Conservation (phyloP, 73 alveolate genomes). For the Uronychia setigera region DNA sequence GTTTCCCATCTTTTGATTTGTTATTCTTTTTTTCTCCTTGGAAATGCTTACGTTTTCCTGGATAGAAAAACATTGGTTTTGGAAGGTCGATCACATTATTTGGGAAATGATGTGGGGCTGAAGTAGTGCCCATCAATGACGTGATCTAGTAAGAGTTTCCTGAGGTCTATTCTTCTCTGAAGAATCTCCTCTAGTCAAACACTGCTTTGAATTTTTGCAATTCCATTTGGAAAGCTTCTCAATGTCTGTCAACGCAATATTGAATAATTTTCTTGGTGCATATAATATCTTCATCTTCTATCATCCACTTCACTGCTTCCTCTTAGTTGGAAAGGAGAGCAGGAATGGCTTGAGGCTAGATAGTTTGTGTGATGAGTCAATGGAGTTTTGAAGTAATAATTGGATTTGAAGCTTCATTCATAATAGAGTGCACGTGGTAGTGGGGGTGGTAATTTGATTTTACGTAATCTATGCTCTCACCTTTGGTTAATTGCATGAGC, state of each 20-base stretch:
- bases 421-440: not conserved
- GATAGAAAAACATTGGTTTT: not conserved
- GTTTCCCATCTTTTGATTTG: not conserved
- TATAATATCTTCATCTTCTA: not conserved
- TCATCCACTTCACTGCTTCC: not conserved
- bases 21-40: not conserved
- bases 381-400: too few species aligned
- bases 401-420: not conserved
- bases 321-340: too few species aligned
- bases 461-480: not conserved
- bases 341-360: too few species aligned
- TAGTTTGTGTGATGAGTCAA: too few species aligned
- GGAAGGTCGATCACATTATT: not conserved
- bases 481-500: not conserved
- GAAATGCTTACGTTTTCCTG: not conserved
- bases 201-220: not conserved
- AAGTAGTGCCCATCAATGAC: not conserved
- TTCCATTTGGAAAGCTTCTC: not conserved
- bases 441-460: not conserved
- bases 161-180: not conserved
- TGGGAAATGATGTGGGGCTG: not conserved
- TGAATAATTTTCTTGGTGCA: not conserved
- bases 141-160: not conserved
- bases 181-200: not conserved
- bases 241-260: not conserved